phyloP scores from a whole-genome alignment of 495 filamentous ascomycete genomes.

The Tuber magnatum region DNA sequence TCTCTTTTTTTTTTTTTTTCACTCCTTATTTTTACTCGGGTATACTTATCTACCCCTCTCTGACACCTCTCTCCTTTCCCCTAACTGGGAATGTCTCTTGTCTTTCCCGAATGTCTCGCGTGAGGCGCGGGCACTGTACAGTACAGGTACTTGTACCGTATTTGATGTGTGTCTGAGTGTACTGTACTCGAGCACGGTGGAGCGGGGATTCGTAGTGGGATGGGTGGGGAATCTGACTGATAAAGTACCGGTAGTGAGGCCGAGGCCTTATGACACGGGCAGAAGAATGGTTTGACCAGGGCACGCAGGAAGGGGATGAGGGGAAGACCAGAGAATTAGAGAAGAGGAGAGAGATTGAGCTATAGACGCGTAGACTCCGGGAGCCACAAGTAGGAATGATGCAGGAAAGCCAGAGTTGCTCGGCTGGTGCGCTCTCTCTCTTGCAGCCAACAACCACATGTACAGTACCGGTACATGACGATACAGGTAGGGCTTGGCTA shows the following conservation, averaged over 20 bases:
- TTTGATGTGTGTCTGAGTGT: background rate
- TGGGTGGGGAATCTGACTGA: constrained; percentile 1
- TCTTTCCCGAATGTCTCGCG: background rate
- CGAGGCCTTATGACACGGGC: background rate
- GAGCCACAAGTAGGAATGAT: background rate
- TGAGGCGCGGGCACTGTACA: background rate
- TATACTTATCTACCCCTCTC: background rate
- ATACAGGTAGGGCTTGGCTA: background rate
- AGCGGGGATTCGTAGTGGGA: background rate
- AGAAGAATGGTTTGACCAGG: background rate
- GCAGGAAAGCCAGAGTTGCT: background rate
- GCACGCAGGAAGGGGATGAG: background rate
- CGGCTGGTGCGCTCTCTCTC: background rate
- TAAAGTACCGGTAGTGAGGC: background rate
- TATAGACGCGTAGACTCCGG: background rate
- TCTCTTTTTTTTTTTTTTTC: background rate
- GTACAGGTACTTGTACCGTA: too few relatives aligned
- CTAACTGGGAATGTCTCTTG: background rate
- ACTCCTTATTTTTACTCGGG: constrained; percentile 5
- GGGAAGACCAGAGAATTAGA: too few relatives aligned
- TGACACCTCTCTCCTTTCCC: background rate
- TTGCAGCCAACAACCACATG: background rate
- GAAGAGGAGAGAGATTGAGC: background rate
- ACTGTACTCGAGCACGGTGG: background rate
- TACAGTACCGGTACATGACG: background rate